Base-by-base conservation (phyloP, 768 basidiomycete species). In the Dendrothele bispora region DNA sequence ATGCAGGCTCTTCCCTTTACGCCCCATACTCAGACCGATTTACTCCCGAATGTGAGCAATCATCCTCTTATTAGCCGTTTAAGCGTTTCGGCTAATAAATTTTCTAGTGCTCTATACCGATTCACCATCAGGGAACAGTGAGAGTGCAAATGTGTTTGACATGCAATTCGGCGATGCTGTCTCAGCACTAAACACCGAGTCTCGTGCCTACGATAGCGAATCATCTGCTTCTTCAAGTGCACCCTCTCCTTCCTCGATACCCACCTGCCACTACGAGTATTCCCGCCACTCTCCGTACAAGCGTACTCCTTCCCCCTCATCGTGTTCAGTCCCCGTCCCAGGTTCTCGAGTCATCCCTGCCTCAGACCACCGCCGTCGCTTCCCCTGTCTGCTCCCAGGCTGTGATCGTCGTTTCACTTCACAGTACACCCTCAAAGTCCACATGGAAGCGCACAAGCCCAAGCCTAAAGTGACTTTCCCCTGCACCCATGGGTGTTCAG, bases 381-480 rank as follows among this genome's bases (percentile, higher is more conserved):
- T 76, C 48, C 77, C 75, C 11, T 78, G 79, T 53, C 62, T 72
- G 32, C 63, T 77, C 34, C 58, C 71, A 12, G 74, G 73, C 3
- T 80, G 79, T 56, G 61, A 62, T 27, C 71, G 78, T 28, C 67
- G 73, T 7, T 80, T 79, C 55, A 79, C 76, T 4, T 76, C 73
- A 49, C 73, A 78, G 51, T 79, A 79, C 57, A 79, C 79, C 7
- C 63, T 79, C 17, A 74, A 74, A 49, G 77, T 78, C 29, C 79
- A 81, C 55, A 72, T 77, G 73, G 74, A 75, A 46, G 74, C 78
- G 0, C 79, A 81, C 58, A 75, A 73, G 52, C 76, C 75, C 15
- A 79, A 79, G 53, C 75, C 73, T 5, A 71, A 73, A 25, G 63
- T 67, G 1, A 64, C 71, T 2, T 78, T 76, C 53, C 73, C 72